Conservation (phyloP, 768 basidiomycete species). For the Pulveroboletus sp. region DNA sequence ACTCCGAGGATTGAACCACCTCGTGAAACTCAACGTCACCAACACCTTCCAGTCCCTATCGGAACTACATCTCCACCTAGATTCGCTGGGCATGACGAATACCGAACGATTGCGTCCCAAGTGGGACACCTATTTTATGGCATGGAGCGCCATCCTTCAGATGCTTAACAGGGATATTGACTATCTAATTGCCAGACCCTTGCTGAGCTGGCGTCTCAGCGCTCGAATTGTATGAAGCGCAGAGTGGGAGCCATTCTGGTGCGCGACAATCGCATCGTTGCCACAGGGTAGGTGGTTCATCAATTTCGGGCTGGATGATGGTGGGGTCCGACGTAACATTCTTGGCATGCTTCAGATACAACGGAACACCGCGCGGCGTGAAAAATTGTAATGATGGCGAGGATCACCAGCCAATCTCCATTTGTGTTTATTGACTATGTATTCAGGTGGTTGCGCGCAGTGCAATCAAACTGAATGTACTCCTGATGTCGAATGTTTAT, state of each 20-base stretch:
- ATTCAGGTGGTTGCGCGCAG: constrained; percentile 81
- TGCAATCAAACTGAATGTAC: constrained; percentile 60
- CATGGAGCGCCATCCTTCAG: constrained; percentile 27
- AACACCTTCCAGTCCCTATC: constrained; percentile 58
- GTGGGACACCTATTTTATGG: constrained; percentile 99
- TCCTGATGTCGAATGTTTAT: constrained; percentile 74
- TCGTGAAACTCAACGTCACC: constrained; percentile 56
- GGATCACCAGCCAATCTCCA: background rate
- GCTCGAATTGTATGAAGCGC: constrained; percentile 97
- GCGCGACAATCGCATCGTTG: constrained; percentile 71
- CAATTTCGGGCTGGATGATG: background rate
- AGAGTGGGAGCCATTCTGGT: constrained; percentile 94
- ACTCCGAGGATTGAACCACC: constrained; percentile 33
- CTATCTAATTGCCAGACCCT: constrained; percentile 54
- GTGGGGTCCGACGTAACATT: constrained; percentile 4
- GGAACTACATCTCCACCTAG: constrained; percentile 61
- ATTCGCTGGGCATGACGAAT: constrained; percentile 64
- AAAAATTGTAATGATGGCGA: constrained; percentile 65
- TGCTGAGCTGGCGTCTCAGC: constrained; percentile 81
- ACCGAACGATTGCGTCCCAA: constrained; percentile 75
- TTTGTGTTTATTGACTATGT: constrained; percentile 45
- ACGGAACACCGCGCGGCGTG: constrained; percentile 90
- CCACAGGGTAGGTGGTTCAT: constrained; percentile 58
- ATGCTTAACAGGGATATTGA: constrained; percentile 2
- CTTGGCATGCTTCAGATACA: constrained; percentile 58